Evolutionary conservation across 1,284 basidiomycete genomes (phyloP).

Genomic region (Salmacisia buchloeana): DNA sequence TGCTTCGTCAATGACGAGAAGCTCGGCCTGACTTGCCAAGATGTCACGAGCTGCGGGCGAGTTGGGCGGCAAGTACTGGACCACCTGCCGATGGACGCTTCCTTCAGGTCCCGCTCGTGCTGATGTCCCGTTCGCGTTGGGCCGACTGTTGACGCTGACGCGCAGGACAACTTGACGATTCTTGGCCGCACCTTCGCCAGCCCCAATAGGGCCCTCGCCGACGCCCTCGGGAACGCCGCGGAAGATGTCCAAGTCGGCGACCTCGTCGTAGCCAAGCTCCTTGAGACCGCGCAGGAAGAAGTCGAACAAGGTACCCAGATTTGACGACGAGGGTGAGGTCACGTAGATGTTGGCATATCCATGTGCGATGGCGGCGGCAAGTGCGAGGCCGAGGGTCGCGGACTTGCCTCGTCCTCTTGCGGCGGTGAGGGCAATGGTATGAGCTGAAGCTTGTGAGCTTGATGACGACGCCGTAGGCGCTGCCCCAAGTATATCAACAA

Average conservation of each 20-base stretch:
- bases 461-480: constrained; percentile 55
- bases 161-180: neutral
- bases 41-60: constrained; percentile 96
- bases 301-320: constrained; percentile 94
- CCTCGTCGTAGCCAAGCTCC: constrained; percentile 90
- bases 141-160: constrained; percentile 79
- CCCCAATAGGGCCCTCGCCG: constrained; percentile 79
- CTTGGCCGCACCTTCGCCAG: neutral
- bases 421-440: constrained; percentile 91
- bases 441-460: constrained; percentile 55
- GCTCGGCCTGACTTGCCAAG: constrained; percentile 83
- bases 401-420: constrained; percentile 94
- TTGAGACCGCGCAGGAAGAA: constrained; percentile 98
- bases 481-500: constrained; percentile 45
- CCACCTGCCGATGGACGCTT: constrained; percentile 32
- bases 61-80: constrained; percentile 61
- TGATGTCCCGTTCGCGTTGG: constrained; percentile 75
- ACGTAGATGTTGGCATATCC: constrained; percentile 98
- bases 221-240: constrained; percentile 78
- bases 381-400: constrained; percentile 86
- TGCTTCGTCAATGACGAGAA: constrained; percentile 96
- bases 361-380: constrained; percentile 85
- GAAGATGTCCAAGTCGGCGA: constrained; percentile 91
- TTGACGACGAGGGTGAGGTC: constrained; percentile 94
- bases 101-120: constrained; percentile 72